These are phyloP conservation scores for Paramarasmius palmivorus DNA, from an alignment of 1,284 basidiomycete genomes.

Conservation along the genomic window DNA sequence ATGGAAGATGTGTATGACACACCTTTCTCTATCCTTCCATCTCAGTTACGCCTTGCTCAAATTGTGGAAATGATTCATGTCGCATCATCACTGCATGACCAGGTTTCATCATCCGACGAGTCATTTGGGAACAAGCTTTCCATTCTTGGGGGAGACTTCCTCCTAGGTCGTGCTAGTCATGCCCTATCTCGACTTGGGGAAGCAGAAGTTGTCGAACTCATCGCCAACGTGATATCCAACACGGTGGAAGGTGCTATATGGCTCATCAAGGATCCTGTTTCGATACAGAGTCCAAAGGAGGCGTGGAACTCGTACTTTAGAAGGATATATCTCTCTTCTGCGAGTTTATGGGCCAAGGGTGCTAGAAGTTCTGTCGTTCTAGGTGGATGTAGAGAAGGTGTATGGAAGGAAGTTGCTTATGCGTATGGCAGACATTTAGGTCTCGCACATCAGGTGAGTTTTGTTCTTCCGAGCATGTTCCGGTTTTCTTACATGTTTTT, in stretches of 20 bases:
- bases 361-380: slow-evolving; percentile 78
- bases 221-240: slow-evolving; percentile 82
- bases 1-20: background rate
- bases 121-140: slow-evolving; percentile 82
- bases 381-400: slow-evolving; percentile 69
- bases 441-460: slow-evolving; percentile 75
- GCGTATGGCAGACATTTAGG: slow-evolving; percentile 84
- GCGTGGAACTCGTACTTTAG: slow-evolving; percentile 79
- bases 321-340: slow-evolving; percentile 87
- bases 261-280: slow-evolving; percentile 20
- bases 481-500: background rate
- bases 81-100: slow-evolving; percentile 49
- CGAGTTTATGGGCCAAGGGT: slow-evolving; percentile 84
- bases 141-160: slow-evolving; percentile 85
- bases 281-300: slow-evolving; percentile 37
- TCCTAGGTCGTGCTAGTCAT: slow-evolving; percentile 79
- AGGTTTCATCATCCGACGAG: background rate
- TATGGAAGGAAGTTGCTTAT: slow-evolving; percentile 84
- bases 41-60: slow-evolving; percentile 79
- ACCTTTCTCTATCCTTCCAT: slow-evolving; percentile 52
- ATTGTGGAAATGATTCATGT: slow-evolving; percentile 74
- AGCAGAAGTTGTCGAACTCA: slow-evolving; percentile 80
- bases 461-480: background rate
- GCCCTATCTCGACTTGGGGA: slow-evolving; percentile 74
- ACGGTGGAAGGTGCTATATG: slow-evolving; percentile 86